Percentiles rank a stretch among this genome's conserved stretches.
Evolutionary conservation across 371 early-diverging fungal species (phyloP).

Genomic region (Dinochytrium kinnereticum): DNA sequence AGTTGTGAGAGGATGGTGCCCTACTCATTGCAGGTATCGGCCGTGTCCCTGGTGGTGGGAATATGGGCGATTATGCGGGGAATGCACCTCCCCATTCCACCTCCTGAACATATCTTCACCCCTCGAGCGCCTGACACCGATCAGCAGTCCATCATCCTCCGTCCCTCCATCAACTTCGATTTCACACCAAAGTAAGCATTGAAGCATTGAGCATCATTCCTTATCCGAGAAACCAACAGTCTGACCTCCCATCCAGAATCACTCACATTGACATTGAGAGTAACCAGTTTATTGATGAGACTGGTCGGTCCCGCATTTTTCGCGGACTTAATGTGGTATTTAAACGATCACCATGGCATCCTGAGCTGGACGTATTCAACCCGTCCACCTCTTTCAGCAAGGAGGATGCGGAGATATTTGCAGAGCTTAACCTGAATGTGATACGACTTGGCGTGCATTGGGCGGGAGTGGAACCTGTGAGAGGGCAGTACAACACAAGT

Average conservation of each 20-base stretch:
- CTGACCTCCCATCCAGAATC: neutral
- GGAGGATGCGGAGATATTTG: conserved; percentile 34
- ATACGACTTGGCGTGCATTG: conserved; percentile 59
- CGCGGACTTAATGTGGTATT: conserved; percentile 44
- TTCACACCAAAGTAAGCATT: neutral
- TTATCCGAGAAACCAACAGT: too few relatives aligned
- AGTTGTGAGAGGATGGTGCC: too few relatives aligned
- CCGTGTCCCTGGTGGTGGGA: neutral
- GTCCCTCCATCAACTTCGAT: too few relatives aligned
- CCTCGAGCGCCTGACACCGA: neutral
- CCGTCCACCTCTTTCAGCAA: conserved; percentile 20
- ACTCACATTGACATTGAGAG: neutral
- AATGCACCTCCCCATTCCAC: neutral
- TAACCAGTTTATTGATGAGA: conserved; percentile 20
- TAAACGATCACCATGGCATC: conserved; percentile 29
- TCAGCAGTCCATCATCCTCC: too few relatives aligned
- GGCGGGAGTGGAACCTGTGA: conserved; percentile 65
- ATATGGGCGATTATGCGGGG: neutral
- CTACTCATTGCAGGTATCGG: neutral
- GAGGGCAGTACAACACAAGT: conserved; percentile 58
- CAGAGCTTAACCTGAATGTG: conserved; percentile 53
- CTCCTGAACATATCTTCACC: neutral
- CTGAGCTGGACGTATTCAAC: conserved; percentile 18
- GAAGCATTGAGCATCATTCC: too few relatives aligned
- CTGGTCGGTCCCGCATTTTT: conserved; percentile 31